phyloP scores from a whole-genome alignment of 805 yeast genomes.

The Zygosaccharomyces lentus region DNA sequence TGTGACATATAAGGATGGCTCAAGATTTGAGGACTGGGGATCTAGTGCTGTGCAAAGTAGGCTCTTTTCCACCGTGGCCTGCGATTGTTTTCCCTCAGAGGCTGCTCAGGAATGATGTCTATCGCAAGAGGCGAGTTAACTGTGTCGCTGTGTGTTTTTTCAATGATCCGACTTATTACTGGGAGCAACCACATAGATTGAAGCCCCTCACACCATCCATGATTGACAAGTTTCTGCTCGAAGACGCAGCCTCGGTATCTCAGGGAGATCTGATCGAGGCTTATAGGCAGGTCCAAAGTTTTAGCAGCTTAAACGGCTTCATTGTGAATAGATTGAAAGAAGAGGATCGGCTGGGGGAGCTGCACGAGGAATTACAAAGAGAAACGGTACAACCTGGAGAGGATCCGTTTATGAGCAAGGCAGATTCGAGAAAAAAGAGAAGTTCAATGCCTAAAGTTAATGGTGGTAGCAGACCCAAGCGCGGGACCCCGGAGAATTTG shows the following conservation, averaged over 20 bases:
- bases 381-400: conserved; percentile 24
- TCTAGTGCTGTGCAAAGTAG: conserved; percentile 35
- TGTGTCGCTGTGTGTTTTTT: conserved; percentile 35
- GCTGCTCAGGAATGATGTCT: conserved; percentile 30
- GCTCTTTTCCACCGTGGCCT: conserved; percentile 36
- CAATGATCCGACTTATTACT: conserved; percentile 35
- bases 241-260: conserved; percentile 11
- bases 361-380: conserved; percentile 14
- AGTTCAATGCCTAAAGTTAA: conserved; percentile 1
- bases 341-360: conserved; percentile 25
- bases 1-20: conserved; percentile 9
- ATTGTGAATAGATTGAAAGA: conserved; percentile 22
- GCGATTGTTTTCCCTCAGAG: conserved; percentile 35
- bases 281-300: conserved; percentile 28
- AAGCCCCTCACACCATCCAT: conserved; percentile 15
- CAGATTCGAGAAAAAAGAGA: conserved; percentile 8
- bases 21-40: conserved; percentile 29
- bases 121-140: conserved; percentile 23
- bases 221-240: conserved; percentile 20
- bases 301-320: conserved; percentile 23
- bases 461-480: conserved; percentile 1
- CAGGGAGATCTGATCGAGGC: conserved; percentile 28
- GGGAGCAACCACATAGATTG: conserved; percentile 31
- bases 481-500: not conserved
- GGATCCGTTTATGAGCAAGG: conserved; percentile 28